Evolutionary conservation across 1,139 yeast genomes (phyloP), one percentile per base, ranked within the genome.

Genomic region (Kodamaea ohmeri): DNA sequence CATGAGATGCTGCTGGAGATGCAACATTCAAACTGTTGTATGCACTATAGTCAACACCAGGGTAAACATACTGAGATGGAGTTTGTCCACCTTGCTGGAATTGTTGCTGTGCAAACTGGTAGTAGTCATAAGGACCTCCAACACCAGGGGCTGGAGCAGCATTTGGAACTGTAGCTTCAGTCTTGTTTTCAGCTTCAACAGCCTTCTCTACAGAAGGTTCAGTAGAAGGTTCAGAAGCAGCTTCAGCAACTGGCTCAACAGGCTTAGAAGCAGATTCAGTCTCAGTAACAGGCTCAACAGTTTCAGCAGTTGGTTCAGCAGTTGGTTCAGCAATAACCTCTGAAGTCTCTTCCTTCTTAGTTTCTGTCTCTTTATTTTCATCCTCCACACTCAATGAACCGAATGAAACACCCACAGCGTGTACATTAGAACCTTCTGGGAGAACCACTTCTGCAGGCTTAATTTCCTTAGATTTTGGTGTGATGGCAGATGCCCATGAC

Each of bases 331-430:
- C n/a, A n/a, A n/a, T n/a, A n/a, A n/a, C n/a, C 20, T 27, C 29
- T 7, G 6, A 7, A n/a, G 15, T 6, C 20, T 16, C 20, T 11
- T 27, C 30, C 5, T 9, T 45, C 40, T 45, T 44, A 25, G 34
- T 40, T 28, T 43, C 50, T 34, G 53, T 36, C 36, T 58, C 56
- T 29, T 44, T 47, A 34, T 67, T 73, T 34, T 69, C 69, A 34
- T 75, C 80, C 33, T 66, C 71, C 48, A 75, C 64, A 28, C 78
- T 65, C 58, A 80, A 68, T 13, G 84, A 76, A 38, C 89, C 88
- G 52, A 83, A 83, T 38, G 84, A 82, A 39, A 82, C 83, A 48
- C 85, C 87, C 36, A 79, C 80, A 42, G 76, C 69, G 52, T 74
- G 74, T 32, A 69, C 65, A 52, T 73, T 76, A 34, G 71, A 58